Conservation (phyloP, 108 stramenopile genomes). For the Conticribra guillardii region DNA sequence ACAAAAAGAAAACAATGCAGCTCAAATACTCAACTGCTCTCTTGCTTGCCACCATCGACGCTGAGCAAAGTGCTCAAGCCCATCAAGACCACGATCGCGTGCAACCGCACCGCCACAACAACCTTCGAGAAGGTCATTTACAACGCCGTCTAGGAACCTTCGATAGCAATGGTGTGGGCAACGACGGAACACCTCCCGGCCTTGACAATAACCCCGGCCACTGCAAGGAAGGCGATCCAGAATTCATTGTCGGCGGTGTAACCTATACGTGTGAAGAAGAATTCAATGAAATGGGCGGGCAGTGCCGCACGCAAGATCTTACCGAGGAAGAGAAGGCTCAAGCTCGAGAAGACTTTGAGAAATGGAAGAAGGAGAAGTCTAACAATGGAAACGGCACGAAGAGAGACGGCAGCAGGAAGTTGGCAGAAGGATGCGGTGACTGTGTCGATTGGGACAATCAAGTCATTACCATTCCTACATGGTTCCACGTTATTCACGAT, state of each 20-base stretch:
- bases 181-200: no score
- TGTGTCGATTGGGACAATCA: neutral
- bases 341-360: neutral
- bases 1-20: no score
- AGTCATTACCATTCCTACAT: slow-evolving; percentile 1
- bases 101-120: no score
- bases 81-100: no score
- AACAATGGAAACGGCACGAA: neutral
- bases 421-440: neutral
- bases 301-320: neutral
- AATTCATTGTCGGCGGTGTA: neutral
- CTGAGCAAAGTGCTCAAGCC: no score
- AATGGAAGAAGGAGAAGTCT: neutral
- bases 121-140: no score
- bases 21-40: no score
- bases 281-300: neutral
- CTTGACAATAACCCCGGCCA: no score
- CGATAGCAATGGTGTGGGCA: no score
- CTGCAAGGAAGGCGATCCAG: neutral
- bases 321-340: neutral
- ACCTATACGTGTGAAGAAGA: neutral
- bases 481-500: slow-evolving; percentile 9
- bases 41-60: no score
- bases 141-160: no score
- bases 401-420: neutral